Conservation (phyloP, 2,329 filamentous ascomycete species). For the Metarhizium guizhouense region DNA sequence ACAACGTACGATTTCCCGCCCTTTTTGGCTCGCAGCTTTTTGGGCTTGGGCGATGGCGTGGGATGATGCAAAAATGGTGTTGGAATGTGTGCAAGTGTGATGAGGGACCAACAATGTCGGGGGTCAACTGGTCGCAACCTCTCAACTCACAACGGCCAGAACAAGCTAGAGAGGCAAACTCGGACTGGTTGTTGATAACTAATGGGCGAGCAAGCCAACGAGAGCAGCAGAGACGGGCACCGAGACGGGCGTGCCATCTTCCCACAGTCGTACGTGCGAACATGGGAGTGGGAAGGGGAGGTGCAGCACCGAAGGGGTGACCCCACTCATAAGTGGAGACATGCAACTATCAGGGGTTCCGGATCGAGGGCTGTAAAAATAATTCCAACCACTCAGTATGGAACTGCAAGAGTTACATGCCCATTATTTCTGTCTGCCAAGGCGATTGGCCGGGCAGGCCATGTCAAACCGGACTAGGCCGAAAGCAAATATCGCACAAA, state of each 20-base stretch:
- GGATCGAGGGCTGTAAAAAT: background rate
- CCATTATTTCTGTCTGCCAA: background rate
- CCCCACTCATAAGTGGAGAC: background rate
- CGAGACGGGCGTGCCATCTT: slow-evolving; percentile 13
- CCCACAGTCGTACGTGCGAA: background rate
- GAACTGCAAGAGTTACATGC: background rate
- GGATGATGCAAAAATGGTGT: background rate
- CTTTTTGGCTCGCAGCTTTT: background rate
- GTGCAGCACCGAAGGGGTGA: background rate
- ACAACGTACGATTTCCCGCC: background rate
- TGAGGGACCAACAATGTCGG: background rate
- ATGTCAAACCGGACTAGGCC: slow-evolving; percentile 5
- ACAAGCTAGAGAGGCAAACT: background rate
- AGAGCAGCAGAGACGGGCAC: slow-evolving; percentile 5
- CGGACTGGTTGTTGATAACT: background rate
- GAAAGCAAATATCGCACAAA: background rate
- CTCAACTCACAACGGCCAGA: background rate
- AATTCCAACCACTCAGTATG: background rate
- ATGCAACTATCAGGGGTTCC: slow-evolving; percentile 1
- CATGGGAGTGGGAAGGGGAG: slow-evolving; percentile 5
- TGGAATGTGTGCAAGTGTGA: background rate
- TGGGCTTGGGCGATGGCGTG: background rate
- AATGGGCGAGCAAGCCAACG: slow-evolving; percentile 4
- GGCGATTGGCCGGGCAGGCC: background rate
- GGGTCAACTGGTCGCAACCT: background rate